phyloP scores from a whole-genome alignment of 2,329 filamentous ascomycete species.

The Penicillium verrucosum region DNA sequence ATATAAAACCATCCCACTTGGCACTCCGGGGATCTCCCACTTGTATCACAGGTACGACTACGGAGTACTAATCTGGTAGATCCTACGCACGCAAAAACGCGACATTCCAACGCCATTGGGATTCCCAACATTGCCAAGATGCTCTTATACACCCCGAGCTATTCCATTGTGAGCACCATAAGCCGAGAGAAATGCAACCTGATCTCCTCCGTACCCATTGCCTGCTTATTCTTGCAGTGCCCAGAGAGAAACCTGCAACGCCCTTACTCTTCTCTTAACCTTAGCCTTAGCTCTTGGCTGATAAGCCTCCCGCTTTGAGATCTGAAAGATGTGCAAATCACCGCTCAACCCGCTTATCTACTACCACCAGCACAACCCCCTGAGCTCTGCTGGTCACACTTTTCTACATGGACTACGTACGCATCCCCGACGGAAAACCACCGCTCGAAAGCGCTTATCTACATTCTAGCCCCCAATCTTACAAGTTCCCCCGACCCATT shows the following conservation, averaged over 20 bases:
- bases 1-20: conserved; percentile 5
- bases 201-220: neutral
- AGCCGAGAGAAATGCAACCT: neutral
- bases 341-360: neutral
- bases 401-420: neutral
- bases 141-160: conserved; percentile 1
- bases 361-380: neutral
- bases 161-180: neutral
- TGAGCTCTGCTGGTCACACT: neutral
- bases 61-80: neutral
- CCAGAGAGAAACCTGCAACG: neutral
- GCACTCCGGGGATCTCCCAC: conserved; percentile 17
- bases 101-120: neutral
- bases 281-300: neutral
- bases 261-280: neutral
- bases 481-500: neutral
- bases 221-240: neutral
- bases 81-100: neutral
- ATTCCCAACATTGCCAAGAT: neutral
- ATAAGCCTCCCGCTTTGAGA: neutral
- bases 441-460: neutral
- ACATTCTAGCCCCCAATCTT: neutral
- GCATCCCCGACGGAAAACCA: conserved; percentile 6
- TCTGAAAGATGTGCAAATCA: neutral
- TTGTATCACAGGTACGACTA: conserved; percentile 13